phyloP scores from a whole-genome alignment of 768 basidiomycete species.

The Pleurotus cornucopiae region DNA sequence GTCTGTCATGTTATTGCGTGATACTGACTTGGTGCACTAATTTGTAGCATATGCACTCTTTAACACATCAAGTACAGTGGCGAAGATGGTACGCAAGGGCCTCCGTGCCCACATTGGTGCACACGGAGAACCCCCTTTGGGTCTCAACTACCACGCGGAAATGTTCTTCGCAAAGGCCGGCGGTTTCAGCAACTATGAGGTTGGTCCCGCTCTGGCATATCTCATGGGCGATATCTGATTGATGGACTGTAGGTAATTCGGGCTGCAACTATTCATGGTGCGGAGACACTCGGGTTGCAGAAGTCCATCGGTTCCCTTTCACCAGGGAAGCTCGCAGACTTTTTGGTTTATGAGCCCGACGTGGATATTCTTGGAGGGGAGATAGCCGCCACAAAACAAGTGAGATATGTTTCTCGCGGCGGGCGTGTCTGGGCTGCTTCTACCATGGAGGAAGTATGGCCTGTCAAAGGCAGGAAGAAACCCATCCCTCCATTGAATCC shows the following conservation, averaged over 20 bases:
- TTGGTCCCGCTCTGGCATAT: slow-evolving; percentile 17
- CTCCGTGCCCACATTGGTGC: slow-evolving; percentile 65
- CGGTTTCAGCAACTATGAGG: slow-evolving; percentile 70
- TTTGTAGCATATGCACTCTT: slow-evolving; percentile 55
- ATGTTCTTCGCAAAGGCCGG: slow-evolving; percentile 63
- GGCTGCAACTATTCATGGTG: slow-evolving; percentile 65
- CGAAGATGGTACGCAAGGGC: slow-evolving; percentile 65
- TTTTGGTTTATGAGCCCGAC: slow-evolving; percentile 59
- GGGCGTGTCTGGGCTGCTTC: slow-evolving; percentile 69
- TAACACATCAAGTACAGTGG: slow-evolving; percentile 65
- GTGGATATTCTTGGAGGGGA: slow-evolving; percentile 54
- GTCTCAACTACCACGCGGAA: slow-evolving; percentile 74
- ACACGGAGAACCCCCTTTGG: slow-evolving; percentile 69
- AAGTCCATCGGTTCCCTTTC: slow-evolving; percentile 60
- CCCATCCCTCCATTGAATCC: slow-evolving; percentile 57
- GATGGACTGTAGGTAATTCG: slow-evolving; percentile 45
- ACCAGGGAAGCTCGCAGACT: slow-evolving; percentile 66
- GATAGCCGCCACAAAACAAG: slow-evolving; percentile 44
- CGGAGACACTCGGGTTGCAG: slow-evolving; percentile 59
- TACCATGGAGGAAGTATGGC: slow-evolving; percentile 70
- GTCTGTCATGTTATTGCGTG: background rate
- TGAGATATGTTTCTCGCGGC: slow-evolving; percentile 56
- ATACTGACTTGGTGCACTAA: background rate
- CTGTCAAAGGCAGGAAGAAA: slow-evolving; percentile 53
- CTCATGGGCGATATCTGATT: background rate